Base-by-base conservation (phyloP, 257 asterid genomes). In the Solanum infundibuliforme region DNA sequence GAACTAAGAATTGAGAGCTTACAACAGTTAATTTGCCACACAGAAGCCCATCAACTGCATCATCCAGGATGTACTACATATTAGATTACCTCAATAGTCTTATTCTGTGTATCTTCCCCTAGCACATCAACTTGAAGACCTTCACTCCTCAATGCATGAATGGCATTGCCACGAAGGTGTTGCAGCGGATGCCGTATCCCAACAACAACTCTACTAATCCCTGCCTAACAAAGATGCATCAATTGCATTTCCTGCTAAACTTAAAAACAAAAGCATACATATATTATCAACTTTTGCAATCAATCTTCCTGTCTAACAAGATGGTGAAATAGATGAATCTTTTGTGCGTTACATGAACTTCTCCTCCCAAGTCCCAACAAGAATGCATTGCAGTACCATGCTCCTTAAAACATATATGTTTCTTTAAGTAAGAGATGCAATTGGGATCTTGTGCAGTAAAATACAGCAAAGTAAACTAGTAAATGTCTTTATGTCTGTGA, bases 181-280 rank as follows among this genome's bases (percentile, higher is more conserved):
- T 91, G 93, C 93, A 95, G 62, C 25, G 99, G 99, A 95, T 97
- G 98, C 85, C 99, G 93, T 68, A 97, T 95, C 79, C 99, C 99
- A 85, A 97, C 88, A 81, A 97, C 99, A 88, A 97, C 99, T 93
- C 99, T 96, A 58, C 88, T 79, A 85, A 97, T 89, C 86, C 98
- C 99, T 90, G 99, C 99, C 99, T 97, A 91, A 90, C 79, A 87
- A 87, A 91, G 32, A 92, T 79, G 74, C 58, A 88, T 68, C 79
- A 90, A 65, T 84, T 86, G 84, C 81, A 86, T 60, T 34, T 27
- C 74, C 88, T 12, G 35, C 89, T 87, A 48, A 39, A 87, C 77
- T 83, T 41, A 77, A 74, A n/a, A 5, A 74, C 84, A 69, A 55
- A 69, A 25, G 34, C 34, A 1, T 29, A 38, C 83, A 41, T 69